Percentiles rank a stretch among this genome's conserved stretches.
phyloP scores from a whole-genome alignment of 257 asterid genomes.

The Mitragyna speciosa region DNA sequence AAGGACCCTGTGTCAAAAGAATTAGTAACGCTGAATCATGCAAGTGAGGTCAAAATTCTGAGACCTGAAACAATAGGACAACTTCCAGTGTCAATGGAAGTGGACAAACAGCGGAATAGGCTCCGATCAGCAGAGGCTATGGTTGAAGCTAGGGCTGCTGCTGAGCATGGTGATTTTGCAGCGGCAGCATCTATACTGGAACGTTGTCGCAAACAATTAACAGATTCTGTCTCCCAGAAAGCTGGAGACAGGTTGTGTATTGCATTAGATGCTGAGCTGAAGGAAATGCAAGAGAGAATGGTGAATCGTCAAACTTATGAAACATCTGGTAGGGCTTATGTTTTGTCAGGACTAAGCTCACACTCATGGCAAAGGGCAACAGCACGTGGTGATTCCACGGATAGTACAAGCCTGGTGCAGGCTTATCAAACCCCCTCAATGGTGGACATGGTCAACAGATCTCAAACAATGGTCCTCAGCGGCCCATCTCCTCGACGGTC shows the following conservation, averaged over 20 bases:
- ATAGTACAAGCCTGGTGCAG: slow-evolving; percentile 56
- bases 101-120: slow-evolving; percentile 75
- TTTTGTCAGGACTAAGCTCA: slow-evolving; percentile 88
- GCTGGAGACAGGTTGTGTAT: slow-evolving; percentile 62
- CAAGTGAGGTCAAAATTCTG: slow-evolving; percentile 43
- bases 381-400: slow-evolving; percentile 80
- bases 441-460: slow-evolving; percentile 84
- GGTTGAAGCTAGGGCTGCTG: slow-evolving; percentile 70
- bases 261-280: slow-evolving; percentile 63
- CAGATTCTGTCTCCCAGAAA: slow-evolving; percentile 54
- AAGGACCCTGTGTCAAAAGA: slow-evolving; percentile 49
- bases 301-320: slow-evolving; percentile 61
- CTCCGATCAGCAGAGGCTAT: slow-evolving; percentile 74
- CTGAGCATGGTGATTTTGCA: slow-evolving; percentile 66
- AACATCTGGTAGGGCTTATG: slow-evolving; percentile 85
- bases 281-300: slow-evolving; percentile 92
- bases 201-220: slow-evolving; percentile 46
- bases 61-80: slow-evolving; percentile 44
- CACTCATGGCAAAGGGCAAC: slow-evolving; percentile 99
- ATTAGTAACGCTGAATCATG: slow-evolving; percentile 32
- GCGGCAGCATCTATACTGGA: slow-evolving; percentile 57
- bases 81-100: slow-evolving; percentile 62
- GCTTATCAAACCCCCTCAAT: slow-evolving; percentile 90
- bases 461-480: slow-evolving; percentile 65
- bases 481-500: slow-evolving; percentile 41